phyloP scores from a whole-genome alignment of 192 early-diverging fungal species.

The Backusella morwellensis region DNA sequence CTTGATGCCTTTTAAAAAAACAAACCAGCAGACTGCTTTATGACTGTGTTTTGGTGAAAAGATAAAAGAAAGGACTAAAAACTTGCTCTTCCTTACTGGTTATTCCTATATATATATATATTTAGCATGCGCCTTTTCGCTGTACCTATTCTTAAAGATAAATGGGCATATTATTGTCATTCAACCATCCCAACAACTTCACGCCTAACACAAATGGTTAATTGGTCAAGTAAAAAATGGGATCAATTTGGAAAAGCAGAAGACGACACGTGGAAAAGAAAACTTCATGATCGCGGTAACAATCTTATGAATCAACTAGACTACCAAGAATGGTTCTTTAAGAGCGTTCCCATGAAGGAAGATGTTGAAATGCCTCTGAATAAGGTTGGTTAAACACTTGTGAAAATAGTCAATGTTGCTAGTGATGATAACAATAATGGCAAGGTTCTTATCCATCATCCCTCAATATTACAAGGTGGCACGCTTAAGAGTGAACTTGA shows the following conservation, averaged over 20 bases:
- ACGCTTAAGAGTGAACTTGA: constrained; percentile 47
- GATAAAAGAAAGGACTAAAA: too few species aligned
- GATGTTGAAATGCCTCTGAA: constrained; percentile 28
- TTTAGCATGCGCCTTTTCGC: constrained; percentile 36
- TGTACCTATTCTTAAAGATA: constrained; percentile 48
- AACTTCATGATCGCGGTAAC: constrained; percentile 57
- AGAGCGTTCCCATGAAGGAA: constrained; percentile 60
- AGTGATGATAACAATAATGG: background rate
- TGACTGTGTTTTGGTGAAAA: too few species aligned
- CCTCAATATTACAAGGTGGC: constrained; percentile 42
- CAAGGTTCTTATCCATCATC: constrained; percentile 24
- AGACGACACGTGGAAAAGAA: constrained; percentile 51
- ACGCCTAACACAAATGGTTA: constrained; percentile 41
- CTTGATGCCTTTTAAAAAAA: too few species aligned
- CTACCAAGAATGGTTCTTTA: constrained; percentile 74
- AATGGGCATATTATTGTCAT: constrained; percentile 55
- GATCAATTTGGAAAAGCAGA: constrained; percentile 40
- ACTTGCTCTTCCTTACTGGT: background rate
- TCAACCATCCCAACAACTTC: constrained; percentile 41
- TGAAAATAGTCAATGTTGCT: background rate
- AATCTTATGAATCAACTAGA: constrained; percentile 69
- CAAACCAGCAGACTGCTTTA: too few species aligned
- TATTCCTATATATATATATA: background rate
- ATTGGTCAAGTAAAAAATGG: constrained; percentile 57
- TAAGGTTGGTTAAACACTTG: background rate